phyloP scores from a whole-genome alignment of 2,329 filamentous ascomycete species.

The Lachnellula cervina region DNA sequence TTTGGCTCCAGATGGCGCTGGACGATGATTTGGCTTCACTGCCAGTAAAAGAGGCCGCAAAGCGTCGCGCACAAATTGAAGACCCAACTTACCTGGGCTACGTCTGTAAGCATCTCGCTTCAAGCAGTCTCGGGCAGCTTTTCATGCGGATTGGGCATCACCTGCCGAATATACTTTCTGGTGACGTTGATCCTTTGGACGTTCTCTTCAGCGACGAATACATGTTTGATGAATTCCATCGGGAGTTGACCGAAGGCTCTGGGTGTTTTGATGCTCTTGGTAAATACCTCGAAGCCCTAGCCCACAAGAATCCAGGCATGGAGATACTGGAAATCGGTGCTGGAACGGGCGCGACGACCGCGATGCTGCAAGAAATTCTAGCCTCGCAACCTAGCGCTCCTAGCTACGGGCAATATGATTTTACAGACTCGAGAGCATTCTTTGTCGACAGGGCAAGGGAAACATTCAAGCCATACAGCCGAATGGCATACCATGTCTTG shows the following conservation, averaged over 20 bases:
- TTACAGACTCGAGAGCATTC: neutral
- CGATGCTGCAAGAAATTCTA: neutral
- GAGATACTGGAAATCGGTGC: slow-evolving; percentile 21
- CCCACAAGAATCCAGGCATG: slow-evolving; percentile 18
- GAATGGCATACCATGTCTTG: neutral
- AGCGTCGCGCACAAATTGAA: too few species aligned
- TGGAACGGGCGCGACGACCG: neutral
- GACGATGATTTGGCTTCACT: too few species aligned
- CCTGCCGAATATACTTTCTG: neutral
- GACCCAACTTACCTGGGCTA: too few species aligned
- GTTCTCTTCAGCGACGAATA: slow-evolving; percentile 1
- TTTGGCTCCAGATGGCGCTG: neutral
- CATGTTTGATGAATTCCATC: neutral
- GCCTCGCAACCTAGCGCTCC: neutral
- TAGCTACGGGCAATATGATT: slow-evolving; percentile 2
- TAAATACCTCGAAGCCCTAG: neutral
- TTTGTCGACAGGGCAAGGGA: neutral
- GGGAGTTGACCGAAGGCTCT: neutral
- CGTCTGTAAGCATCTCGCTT: neutral
- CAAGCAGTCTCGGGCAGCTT: neutral
- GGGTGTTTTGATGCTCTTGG: neutral
- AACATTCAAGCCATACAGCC: neutral
- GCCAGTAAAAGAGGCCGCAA: too few species aligned
- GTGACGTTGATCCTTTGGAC: slow-evolving; percentile 3
- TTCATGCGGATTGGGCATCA: neutral